Percentiles rank a stretch among this genome's conserved stretches.
Evolutionary conservation across 345 rosid genomes (phyloP).

Genomic region (Salix caprea): DNA sequence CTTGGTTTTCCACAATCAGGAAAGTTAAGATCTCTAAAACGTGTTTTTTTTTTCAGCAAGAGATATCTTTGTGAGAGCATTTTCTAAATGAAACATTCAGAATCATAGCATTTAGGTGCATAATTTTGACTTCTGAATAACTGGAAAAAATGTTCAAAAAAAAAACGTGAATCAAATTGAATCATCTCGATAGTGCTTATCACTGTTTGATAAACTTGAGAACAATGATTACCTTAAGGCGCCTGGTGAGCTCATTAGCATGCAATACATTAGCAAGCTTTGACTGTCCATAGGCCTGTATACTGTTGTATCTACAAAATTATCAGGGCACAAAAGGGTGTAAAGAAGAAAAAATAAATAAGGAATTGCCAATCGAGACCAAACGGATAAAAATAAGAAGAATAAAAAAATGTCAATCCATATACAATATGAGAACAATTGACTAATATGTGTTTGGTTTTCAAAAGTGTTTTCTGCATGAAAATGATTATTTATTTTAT

Average conservation of each 20-base stretch:
- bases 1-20: neutral
- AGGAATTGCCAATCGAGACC: too few relatives aligned
- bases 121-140: neutral
- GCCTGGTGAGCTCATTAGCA: constrained; percentile 72
- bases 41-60: neutral
- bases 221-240: constrained; percentile 48
- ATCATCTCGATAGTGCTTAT: neutral
- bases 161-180: neutral
- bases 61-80: neutral
- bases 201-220: neutral
- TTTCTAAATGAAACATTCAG: neutral
- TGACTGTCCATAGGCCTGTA: constrained; percentile 52
- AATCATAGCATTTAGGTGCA: neutral
- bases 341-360: neutral
- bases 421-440: neutral
- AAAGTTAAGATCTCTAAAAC: neutral
- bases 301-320: constrained; percentile 39
- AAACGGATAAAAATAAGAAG: too few relatives aligned
- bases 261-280: constrained; percentile 80
- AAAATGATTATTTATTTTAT: too few relatives aligned
- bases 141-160: too few relatives aligned
- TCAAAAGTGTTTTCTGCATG: too few relatives aligned
- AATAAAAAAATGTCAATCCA: neutral
- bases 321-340: neutral
- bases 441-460: too few relatives aligned